Evolutionary conservation across 306 rosid genomes (phyloP).

Genomic region (Vigna trinervia): DNA sequence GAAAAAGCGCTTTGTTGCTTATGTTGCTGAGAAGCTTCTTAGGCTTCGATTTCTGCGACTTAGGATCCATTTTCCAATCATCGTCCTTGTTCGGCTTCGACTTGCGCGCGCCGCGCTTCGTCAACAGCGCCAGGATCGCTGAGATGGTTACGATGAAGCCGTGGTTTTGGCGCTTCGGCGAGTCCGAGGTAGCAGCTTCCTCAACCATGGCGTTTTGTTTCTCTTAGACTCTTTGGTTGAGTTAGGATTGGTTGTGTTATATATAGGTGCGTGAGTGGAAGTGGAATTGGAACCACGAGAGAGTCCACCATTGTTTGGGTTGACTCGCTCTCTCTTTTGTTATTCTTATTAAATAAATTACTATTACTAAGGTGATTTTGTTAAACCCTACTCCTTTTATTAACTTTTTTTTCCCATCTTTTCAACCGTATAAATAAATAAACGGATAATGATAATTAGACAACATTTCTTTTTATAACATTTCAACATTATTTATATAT

Average conservation of each 20-base stretch:
- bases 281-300: conserved; percentile 42
- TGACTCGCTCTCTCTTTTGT: conserved; percentile 31
- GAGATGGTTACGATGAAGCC: conserved; percentile 51
- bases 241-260: not conserved
- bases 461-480: too few relatives aligned
- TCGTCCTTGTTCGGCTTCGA: conserved; percentile 38
- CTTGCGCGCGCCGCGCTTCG: conserved; percentile 52
- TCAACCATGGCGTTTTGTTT: conserved; percentile 29
- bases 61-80: conserved; percentile 32
- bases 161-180: conserved; percentile 38
- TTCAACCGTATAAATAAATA: too few relatives aligned
- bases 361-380: conserved; percentile 13
- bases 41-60: conserved; percentile 53
- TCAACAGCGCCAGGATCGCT: conserved; percentile 49
- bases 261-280: conserved; percentile 12
- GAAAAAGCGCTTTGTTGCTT: conserved; percentile 61
- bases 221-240: not conserved
- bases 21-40: conserved; percentile 72
- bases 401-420: too few relatives aligned
- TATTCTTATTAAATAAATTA: not conserved
- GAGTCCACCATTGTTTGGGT: conserved; percentile 44
- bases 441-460: too few relatives aligned
- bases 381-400: not conserved
- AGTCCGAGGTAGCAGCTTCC: conserved; percentile 36
- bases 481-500: too few relatives aligned